These are phyloP conservation scores for Heritiera littoralis DNA, from an alignment of 345 rosid genomes.

Conservation along the genomic window DNA sequence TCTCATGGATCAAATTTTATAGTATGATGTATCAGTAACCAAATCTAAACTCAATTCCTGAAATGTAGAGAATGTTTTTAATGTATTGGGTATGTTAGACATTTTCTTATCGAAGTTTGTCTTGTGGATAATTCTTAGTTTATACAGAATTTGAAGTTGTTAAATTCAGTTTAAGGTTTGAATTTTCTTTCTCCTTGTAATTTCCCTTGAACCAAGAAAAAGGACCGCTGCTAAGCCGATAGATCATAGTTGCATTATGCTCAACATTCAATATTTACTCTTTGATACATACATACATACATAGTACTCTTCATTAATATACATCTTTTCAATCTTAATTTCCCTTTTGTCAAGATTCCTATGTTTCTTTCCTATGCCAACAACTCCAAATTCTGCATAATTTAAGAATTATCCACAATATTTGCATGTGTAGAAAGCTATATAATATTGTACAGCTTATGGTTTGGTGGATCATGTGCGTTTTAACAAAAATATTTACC, in stretches of 20 bases:
- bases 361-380: neutral
- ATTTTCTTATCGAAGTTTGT: neutral
- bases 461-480: slow-evolving; percentile 33
- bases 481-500: slow-evolving; percentile 3
- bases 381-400: slow-evolving; percentile 4
- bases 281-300: no score
- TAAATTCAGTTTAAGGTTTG: no score
- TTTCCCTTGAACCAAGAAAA: no score
- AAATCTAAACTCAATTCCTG: neutral
- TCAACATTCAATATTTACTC: no score
- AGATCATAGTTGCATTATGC: neutral
- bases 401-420: slow-evolving; percentile 12
- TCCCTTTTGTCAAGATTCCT: neutral
- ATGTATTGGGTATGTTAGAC: neutral
- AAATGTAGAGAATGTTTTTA: neutral
- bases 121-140: neutral
- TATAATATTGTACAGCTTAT: neutral
- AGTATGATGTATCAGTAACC: neutral
- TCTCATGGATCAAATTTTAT: neutral
- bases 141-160: no score
- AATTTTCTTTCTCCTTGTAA: no score
- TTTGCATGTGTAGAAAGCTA: slow-evolving; percentile 27
- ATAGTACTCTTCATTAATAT: neutral
- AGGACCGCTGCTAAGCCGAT: neutral
- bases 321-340: neutral